A percentile compares a stretch with the other conserved stretches of the same genome.
phyloP scores from a whole-genome alignment of 345 rosid species.

The Acer saccharum region DNA sequence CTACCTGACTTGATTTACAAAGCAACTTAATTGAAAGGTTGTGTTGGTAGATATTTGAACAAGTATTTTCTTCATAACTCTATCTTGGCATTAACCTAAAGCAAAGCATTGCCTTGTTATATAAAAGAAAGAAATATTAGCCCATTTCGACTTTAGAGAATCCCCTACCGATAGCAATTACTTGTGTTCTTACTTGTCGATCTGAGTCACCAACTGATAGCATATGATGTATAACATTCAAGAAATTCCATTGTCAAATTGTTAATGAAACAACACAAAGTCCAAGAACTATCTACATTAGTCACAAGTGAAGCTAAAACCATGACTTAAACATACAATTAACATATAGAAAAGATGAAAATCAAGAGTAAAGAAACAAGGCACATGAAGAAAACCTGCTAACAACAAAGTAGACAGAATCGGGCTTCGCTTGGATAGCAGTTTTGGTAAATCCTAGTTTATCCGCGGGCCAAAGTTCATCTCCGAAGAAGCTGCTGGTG shows the following conservation, averaged over 20 bases:
- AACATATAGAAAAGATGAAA: background rate
- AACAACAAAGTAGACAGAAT: conserved; percentile 91
- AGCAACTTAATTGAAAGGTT: background rate
- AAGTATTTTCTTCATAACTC: background rate
- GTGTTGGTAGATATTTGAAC: background rate
- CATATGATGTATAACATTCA: background rate
- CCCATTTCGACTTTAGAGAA: background rate
- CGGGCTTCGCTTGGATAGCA: conserved; percentile 97
- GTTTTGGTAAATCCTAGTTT: conserved; percentile 97
- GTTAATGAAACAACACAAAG: background rate
- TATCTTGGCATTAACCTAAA: background rate
- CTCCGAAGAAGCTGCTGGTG: conserved; percentile 98
- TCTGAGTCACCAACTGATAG: background rate
- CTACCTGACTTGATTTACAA: background rate
- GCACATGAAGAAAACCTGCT: conserved; percentile 57
- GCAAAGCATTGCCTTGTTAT: background rate
- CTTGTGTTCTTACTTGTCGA: background rate
- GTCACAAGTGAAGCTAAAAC: background rate
- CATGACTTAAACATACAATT: background rate
- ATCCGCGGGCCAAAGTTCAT: conserved; percentile 99
- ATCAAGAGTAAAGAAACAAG: background rate
- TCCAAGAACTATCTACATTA: background rate
- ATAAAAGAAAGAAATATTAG: background rate
- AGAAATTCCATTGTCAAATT: background rate
- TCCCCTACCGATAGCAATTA: background rate